Evolutionary conservation across 805 yeast species (phyloP).

Genomic region (Metschnikowia vanudenii): DNA sequence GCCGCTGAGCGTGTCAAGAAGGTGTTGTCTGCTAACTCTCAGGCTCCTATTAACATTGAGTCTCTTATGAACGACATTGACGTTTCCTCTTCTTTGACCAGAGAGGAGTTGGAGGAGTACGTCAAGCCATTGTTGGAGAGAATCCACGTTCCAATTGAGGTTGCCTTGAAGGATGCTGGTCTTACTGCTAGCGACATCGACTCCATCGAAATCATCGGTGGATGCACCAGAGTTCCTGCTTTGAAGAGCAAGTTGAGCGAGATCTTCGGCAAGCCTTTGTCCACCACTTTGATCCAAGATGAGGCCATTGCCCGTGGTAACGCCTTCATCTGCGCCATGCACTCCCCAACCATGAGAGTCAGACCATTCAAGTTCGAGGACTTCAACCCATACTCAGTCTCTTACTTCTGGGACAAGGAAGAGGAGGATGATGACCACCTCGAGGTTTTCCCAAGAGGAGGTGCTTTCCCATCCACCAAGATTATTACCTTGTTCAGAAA

Average conservation of each 20-base stretch:
- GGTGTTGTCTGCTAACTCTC: conserved; percentile 91
- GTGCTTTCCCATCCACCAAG: conserved; percentile 91
- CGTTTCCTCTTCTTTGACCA: conserved; percentile 81
- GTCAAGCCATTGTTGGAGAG: conserved; percentile 79
- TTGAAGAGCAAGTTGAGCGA: conserved; percentile 78
- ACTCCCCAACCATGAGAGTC: conserved; percentile 97
- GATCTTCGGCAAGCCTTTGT: conserved; percentile 61
- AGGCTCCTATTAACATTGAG: conserved; percentile 93
- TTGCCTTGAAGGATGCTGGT: conserved; percentile 79
- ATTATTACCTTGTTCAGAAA: conserved; percentile 90
- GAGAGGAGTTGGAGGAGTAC: conserved; percentile 91
- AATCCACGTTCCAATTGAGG: conserved; percentile 72
- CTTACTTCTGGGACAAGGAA: conserved; percentile 93
- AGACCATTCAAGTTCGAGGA: conserved; percentile 99
- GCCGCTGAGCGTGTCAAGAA: conserved; percentile 94
- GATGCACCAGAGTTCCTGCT: conserved; percentile 96
- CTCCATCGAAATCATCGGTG: conserved; percentile 94
- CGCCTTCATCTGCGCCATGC: conserved; percentile 97
- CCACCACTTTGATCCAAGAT: conserved; percentile 96
- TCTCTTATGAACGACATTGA: conserved; percentile 97
- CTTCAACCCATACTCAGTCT: conserved; percentile 84
- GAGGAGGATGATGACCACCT: conserved; percentile 87
- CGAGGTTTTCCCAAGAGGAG: conserved; percentile 96
- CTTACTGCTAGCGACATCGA: conserved; percentile 72
- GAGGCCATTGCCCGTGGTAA: conserved; percentile 99